Base-by-base conservation (phyloP, 768 basidiomycete species). In the Lyophyllum decastes region DNA sequence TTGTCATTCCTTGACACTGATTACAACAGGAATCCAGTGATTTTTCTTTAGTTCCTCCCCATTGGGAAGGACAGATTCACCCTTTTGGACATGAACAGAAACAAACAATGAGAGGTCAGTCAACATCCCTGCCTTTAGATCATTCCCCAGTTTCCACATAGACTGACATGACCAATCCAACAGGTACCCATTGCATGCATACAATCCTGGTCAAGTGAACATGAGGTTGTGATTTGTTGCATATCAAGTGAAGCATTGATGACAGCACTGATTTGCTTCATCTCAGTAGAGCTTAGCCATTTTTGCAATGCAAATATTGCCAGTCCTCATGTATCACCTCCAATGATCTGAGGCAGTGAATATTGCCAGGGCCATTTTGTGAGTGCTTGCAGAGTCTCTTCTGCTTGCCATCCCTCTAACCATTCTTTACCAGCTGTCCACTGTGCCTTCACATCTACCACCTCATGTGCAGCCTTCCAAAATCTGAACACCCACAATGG, bases 301-400 rank as follows among this genome's bases (percentile, higher is more conserved):
- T 62, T 21, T 19, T 54, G 25, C 16, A 52, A 41, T 27, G 48
- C 33, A 19, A 21, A 35, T 22, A 22, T 16, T 2, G 60, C 49
- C 11, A 65, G 59, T 8, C 46, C 22, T 6, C 22, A 21, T 2
- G 44, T 46, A 17, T 57, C 30, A 4, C 44, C 45, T 6, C 24
- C 51, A 2, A 58, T 52, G 5, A 2, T 11, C 24, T n/a, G 21
- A 1, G 60, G 55, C 1, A 61, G 26, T 2, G 16, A 7, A 21
- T 58, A 55, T 14, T 34, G 59, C 61, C 64, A 62, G n/a, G 64
- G 64, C 1, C 63, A 26, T 12, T 52, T 11, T n/a, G n/a, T n/a
- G n/a, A n/a, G n/a, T n/a, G n/a, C n/a, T n/a, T n/a, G n/a, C n/a
- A n/a, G n/a, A n/a, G n/a, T n/a, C n/a, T n/a, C n/a, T n/a, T n/a